Evolutionary conservation across 495 filamentous ascomycete species (phyloP).

Genomic region (Choiromyces venosus): DNA sequence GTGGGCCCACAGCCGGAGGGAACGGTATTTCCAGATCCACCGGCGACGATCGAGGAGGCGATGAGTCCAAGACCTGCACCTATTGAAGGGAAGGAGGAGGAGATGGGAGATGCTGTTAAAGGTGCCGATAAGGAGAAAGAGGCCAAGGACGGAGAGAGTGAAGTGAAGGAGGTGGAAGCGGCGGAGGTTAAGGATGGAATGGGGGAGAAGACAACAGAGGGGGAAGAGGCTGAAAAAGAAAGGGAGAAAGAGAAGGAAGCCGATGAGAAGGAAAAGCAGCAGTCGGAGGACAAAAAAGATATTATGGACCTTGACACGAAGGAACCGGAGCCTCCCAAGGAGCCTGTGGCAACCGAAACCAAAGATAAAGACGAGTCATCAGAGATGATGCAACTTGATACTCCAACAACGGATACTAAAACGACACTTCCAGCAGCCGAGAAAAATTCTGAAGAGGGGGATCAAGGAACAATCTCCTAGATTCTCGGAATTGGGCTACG

Average conservation of each 20-base stretch:
- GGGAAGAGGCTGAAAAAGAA: background rate
- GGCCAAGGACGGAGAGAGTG: constrained; percentile 29
- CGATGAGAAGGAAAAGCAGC: background rate
- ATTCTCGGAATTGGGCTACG: background rate
- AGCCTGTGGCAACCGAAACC: background rate
- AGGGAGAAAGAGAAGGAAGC: background rate
- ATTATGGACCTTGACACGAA: constrained; percentile 14
- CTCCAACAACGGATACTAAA: background rate
- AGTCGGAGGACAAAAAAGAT: constrained; percentile 21
- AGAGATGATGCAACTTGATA: background rate
- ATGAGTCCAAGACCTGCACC: constrained; percentile 40
- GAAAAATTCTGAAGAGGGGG: background rate
- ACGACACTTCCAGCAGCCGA: background rate
- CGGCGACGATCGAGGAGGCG: constrained; percentile 32
- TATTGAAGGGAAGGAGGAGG: constrained; percentile 46
- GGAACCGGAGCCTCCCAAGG: background rate
- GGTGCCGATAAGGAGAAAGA: constrained; percentile 42
- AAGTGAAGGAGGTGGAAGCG: constrained; percentile 19
- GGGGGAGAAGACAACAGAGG: background rate
- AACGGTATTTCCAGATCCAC: constrained; percentile 36
- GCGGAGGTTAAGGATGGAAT: background rate
- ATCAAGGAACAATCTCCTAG: background rate
- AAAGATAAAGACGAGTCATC: background rate
- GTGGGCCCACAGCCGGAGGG: constrained; percentile 64
- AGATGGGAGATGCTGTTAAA: constrained; percentile 45